Base-by-base conservation (phyloP, 768 basidiomycete genomes). In the Xanthoconium purpureum region DNA sequence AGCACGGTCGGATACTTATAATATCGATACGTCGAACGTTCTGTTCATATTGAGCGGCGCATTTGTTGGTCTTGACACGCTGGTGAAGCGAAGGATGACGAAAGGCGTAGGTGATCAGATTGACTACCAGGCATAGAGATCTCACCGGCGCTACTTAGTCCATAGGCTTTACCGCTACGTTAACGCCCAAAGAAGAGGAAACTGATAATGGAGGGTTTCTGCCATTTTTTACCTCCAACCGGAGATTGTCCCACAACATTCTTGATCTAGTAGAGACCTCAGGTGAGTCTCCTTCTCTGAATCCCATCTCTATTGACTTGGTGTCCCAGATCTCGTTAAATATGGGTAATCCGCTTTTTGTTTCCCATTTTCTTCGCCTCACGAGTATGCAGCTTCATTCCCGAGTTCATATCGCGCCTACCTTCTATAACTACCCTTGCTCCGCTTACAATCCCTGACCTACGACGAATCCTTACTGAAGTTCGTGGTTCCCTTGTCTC, bases 31-130 rank as follows among this genome's bases (percentile, higher is more conserved):
- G 0, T 84, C 88, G 9, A 94, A 98, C 63, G 84, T 98, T 28
- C 75, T 98, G n/a, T 98, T 98, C 72, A 89, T 98, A 57, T 70
- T 96, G 12, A 94, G 93, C 48, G 96, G 96, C 2, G 96, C 96
- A 2, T 97, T 97, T 67, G 94, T 97, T 11, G 95, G 95, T 1
- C 73, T 98, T 47, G 94, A 97, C 42, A 82, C 78, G 49, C 74
- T 98, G 28, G 84, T 98, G 59, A 87, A 85, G 67, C 78, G 85
- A 51, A 80, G 94, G 38, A 78, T 93, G 12, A 84, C 87, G 12
- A 94, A 92, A 74, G 93, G 93, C 7, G 94, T 94, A 69, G 62
- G 89, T 78, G 29, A 28, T 47, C 12, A 37, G 28, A 11, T 12
- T 32, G 11, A 38, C 47, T 15, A 30, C 15, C 1, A 37, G 7